Base-by-base conservation (phyloP, 139 green algal genomes). In the Chloropicon primus region DNA sequence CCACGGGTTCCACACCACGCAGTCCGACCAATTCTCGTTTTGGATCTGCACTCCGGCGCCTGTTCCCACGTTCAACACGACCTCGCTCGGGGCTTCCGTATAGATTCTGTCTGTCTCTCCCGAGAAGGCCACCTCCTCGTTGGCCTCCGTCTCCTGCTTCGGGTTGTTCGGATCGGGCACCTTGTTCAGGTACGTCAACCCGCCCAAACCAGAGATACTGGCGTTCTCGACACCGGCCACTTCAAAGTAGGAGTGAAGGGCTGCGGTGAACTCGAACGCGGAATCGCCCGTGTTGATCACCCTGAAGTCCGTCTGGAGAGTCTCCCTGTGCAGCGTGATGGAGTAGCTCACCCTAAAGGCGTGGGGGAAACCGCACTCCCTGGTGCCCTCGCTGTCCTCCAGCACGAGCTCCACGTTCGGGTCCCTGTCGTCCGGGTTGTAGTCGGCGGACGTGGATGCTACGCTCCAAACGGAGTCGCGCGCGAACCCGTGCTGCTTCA, bases 171-270 rank as follows among this genome's bases (percentile, higher is more conserved):
- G 72, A 17, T 75, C 17, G 5, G 72, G 26, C 62, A 84, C 81
- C 77, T 89, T 97, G 86, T 96, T 89, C n/a, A 96, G 85, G 83
- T 94, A 96, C 10, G 84, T 89, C 28, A 97, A 82, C 24, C 92
- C 94, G 54, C 88, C 84, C 23, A 95, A 85, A 24, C 92, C 92
- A 21, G 23, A 78, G 27, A 95, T 88, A 74, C 73, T 5, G 77
- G 76, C 24, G 24, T 84, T 24, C 79, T 27, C 72, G 25, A 53
- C 27, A 75, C 87, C 85, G 27, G 89, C 82, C 21, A 97, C 94
- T 82, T 95, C 90, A 76, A 97, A 92, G 90, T 98, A 98, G 25
- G 88, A 90, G 91, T 99, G 95, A 78, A 99, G 86, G 1, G 94
- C 93, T 21, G 92, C 89, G 21, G 93, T 97, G 89, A 99, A 99